phyloP scores from a whole-genome alignment of 2,329 filamentous ascomycete genomes.

The Cercospora canescens region DNA sequence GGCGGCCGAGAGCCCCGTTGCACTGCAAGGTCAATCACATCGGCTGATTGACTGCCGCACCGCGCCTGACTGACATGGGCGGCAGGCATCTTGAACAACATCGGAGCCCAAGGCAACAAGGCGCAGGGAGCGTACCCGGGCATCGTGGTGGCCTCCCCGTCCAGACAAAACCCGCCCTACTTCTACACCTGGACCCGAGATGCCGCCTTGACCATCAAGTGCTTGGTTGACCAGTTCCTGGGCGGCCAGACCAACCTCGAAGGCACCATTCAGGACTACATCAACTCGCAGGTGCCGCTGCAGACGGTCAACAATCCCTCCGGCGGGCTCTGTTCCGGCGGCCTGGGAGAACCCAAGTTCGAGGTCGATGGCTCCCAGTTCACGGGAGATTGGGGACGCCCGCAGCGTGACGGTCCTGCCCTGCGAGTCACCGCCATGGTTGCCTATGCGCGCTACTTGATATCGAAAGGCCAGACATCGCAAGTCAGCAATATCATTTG shows the following conservation, averaged over 20 bases:
- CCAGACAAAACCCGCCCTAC: conserved; percentile 58
- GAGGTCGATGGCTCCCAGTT: conserved; percentile 59
- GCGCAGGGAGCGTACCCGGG: conserved; percentile 51
- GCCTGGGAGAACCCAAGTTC: conserved; percentile 74
- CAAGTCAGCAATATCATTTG: conserved; percentile 61
- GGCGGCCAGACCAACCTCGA: conserved; percentile 57
- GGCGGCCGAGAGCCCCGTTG: conserved; percentile 46
- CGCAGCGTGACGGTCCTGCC: conserved; percentile 77
- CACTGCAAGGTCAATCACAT: conserved; percentile 47
- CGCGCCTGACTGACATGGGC: neutral
- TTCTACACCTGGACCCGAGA: conserved; percentile 81
- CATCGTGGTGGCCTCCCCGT: conserved; percentile 58
- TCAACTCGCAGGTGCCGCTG: conserved; percentile 64
- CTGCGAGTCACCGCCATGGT: conserved; percentile 73
- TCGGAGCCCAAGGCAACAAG: conserved; percentile 53
- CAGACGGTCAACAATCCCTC: conserved; percentile 71
- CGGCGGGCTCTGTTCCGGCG: conserved; percentile 53
- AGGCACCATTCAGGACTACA: conserved; percentile 65
- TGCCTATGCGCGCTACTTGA: conserved; percentile 70
- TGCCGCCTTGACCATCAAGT: conserved; percentile 68
- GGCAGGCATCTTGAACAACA: conserved; percentile 53
- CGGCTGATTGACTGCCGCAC: neutral
- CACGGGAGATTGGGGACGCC: conserved; percentile 66
- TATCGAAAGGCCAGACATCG: conserved; percentile 38
- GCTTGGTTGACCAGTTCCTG: conserved; percentile 66